Conservation (phyloP, 73 alveolate genomes). For the Blepharisma stoltei region DNA sequence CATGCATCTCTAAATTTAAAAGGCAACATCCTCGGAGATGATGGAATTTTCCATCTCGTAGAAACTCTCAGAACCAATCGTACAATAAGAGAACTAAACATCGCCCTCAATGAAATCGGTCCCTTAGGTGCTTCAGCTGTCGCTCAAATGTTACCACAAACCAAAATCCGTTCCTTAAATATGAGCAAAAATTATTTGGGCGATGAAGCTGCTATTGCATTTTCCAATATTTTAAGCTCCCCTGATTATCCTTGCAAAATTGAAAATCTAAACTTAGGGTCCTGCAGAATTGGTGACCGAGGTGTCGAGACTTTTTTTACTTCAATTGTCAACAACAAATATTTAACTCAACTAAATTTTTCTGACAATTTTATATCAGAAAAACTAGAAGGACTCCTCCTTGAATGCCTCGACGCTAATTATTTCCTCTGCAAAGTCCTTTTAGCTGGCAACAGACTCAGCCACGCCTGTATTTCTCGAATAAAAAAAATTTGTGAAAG, state of each 20-base stretch:
- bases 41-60: slow-evolving; percentile 63
- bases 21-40: slow-evolving; percentile 73
- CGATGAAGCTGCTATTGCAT: slow-evolving; percentile 85
- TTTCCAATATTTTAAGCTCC: slow-evolving; percentile 74
- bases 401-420: slow-evolving; percentile 90
- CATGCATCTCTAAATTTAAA: slow-evolving; percentile 58
- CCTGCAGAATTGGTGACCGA: slow-evolving; percentile 42
- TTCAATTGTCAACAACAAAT: slow-evolving; percentile 64
- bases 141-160: slow-evolving; percentile 82
- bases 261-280: slow-evolving; percentile 28
- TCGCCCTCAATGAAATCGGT: slow-evolving; percentile 88
- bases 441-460: slow-evolving; percentile 87
- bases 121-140: slow-evolving; percentile 82
- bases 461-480: slow-evolving; percentile 87
- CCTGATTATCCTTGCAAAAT: slow-evolving; percentile 41
- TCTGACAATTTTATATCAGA: slow-evolving; percentile 94
- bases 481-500: slow-evolving; percentile 72
- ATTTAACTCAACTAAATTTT: slow-evolving; percentile 77
- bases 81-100: slow-evolving; percentile 73
- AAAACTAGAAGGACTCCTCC: slow-evolving; percentile 84
- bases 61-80: slow-evolving; percentile 68
- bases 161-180: slow-evolving; percentile 63
- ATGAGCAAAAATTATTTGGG: slow-evolving; percentile 90
- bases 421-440: slow-evolving; percentile 73
- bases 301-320: slow-evolving; percentile 51